Evolutionary conservation across 257 asterid genomes (phyloP).

Genomic region (Solanum gandarillasii): DNA sequence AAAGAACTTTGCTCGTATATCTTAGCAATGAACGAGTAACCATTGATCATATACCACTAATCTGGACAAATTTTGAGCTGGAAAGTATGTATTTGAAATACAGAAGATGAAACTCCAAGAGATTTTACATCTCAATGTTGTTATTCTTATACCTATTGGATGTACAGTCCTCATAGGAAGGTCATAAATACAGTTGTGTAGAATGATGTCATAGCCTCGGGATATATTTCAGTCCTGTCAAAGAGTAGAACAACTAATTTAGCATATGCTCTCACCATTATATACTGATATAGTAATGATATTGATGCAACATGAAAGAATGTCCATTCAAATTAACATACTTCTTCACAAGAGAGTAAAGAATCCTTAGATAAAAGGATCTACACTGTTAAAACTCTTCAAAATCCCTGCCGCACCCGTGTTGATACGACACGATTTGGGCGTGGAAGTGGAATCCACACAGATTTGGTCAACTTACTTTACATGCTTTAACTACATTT

Average conservation of each 20-base stretch:
- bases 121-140: neutral
- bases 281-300: neutral
- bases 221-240: neutral
- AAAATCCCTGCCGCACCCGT: neutral
- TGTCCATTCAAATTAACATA: neutral
- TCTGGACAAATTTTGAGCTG: neutral
- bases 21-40: neutral
- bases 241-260: neutral
- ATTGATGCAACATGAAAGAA: neutral
- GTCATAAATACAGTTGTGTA: neutral
- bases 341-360: neutral
- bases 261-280: neutral
- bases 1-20: neutral
- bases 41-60: neutral
- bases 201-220: neutral
- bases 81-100: neutral
- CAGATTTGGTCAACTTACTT: neutral
- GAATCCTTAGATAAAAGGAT: neutral
- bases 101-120: neutral
- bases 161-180: neutral
- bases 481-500: neutral
- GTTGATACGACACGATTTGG: neutral
- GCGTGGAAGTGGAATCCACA: accelerated
- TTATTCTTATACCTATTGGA: neutral
- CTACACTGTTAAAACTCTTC: neutral